Base-by-base conservation (phyloP, 2,329 filamentous ascomycete species). In the Thelonectria olida region DNA sequence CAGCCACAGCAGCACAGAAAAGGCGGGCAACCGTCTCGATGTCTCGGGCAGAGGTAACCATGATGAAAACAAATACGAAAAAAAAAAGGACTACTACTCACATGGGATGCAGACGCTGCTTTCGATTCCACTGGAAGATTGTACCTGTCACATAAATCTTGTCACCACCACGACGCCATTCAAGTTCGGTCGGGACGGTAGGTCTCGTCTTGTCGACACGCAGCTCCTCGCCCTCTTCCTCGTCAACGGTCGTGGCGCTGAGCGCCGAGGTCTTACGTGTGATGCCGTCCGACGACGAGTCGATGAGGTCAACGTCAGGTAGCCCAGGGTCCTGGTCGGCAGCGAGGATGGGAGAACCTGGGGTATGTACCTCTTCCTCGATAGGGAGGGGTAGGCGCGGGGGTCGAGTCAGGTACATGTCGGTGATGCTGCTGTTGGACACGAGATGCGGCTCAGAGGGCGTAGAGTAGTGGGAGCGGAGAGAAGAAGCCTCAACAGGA, bases 81-180 rank as follows among this genome's bases (percentile, higher is more conserved):
- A 19, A 42, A 55, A 54, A 44, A 41, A 50, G 17, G 34, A 59
- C 53, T 31, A 9, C 36, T 15, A 88, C 91, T 87, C 86, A 97
- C 93, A 92, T 90, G 77, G 87, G 89, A 77, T 93, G 88, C 73
- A 99, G 82, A 69, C 91, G 88, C 75, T 94, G 96, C 80, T 98
- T 98, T 76, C 91, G 90, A 79, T 96, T 93, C 96, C 96, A 99
- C 76, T 95, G 92, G 71, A 97, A 96, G 74, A 98, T 97, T 19
- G 96, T 98, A 67, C 95, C 95, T 1, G 96, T 99, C 45, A 99
- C 93, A 76, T 97, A 99, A 66, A 98, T 88, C 78, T 94, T 96
- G 59, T 97, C 92, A 60, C 92, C 94, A 53, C 88, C 88, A 8
- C 88, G 86, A 67, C 86, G 86, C 96, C 96, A 99, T 78, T 96